A percentile compares a stretch with the other conserved stretches of the same genome.
These are phyloP conservation scores for Cardamine chenopodiifolia DNA, from an alignment of 345 rosid species.

Conservation along the genomic window DNA sequence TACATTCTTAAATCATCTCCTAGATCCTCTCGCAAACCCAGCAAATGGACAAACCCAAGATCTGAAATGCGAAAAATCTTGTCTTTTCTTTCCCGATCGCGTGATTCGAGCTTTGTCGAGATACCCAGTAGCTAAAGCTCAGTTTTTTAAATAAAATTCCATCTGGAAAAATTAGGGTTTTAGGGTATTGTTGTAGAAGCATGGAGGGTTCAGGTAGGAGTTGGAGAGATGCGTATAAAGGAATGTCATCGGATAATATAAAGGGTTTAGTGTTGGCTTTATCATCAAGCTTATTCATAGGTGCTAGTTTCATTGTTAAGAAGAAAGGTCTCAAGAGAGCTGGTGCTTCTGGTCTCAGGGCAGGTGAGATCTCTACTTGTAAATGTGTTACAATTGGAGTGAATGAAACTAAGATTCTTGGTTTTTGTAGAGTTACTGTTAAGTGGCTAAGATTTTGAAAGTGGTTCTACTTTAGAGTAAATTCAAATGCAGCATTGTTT, in stretches of 20 bases:
- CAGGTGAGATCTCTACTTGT: conserved; percentile 48
- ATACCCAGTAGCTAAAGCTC: conserved; percentile 28
- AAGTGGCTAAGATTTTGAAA: conserved; percentile 2
- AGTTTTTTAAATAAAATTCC: background rate
- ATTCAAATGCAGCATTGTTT: background rate
- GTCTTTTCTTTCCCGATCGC: background rate
- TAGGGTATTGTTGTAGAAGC: conserved; percentile 5
- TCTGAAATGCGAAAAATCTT: conserved; percentile 22
- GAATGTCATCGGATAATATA: conserved; percentile 73
- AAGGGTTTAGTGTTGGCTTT: conserved; percentile 78
- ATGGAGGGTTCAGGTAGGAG: conserved; percentile 36
- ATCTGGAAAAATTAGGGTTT: conserved; percentile 23
- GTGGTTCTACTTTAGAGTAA: background rate
- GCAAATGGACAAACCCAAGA: conserved; percentile 19
- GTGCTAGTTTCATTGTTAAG: conserved; percentile 83
- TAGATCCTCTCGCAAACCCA: conserved; percentile 21
- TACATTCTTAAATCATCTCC: conserved; percentile 26
- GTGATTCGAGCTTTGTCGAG: conserved; percentile 18
- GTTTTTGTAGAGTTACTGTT: background rate
- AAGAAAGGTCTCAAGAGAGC: conserved; percentile 82
- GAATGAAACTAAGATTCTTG: background rate
- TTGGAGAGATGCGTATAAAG: conserved; percentile 56
- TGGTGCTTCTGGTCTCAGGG: conserved; percentile 68
- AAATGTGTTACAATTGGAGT: background rate
- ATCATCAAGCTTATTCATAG: conserved; percentile 76